A percentile compares a stretch with the other conserved stretches of the same genome.
phyloP scores from a whole-genome alignment of 176 grass and related monocot genomes.

The Aegilops bicornis region DNA sequence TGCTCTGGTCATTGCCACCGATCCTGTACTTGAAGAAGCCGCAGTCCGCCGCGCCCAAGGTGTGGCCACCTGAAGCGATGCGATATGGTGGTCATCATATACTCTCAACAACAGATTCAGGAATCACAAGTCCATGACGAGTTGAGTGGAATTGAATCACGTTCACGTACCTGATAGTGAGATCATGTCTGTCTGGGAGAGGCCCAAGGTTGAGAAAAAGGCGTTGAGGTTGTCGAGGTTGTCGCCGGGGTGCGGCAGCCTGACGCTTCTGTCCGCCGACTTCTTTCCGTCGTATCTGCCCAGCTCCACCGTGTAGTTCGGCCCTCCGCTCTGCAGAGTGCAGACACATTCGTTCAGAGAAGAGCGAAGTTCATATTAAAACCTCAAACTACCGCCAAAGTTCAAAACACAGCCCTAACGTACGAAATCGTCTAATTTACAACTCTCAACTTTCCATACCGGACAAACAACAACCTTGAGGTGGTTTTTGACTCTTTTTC shows the following conservation, averaged over 20 bases:
- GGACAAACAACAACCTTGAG: too few species aligned
- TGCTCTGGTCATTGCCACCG: conserved; percentile 1
- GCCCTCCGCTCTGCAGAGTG: conserved; percentile 54
- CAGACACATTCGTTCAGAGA: too few species aligned
- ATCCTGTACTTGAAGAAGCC: conserved; percentile 42
- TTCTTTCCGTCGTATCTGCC: conserved; percentile 59
- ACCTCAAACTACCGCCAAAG: too few species aligned
- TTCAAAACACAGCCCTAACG: too few species aligned
- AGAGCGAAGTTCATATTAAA: too few species aligned
- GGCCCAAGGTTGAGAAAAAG: conserved; percentile 51
- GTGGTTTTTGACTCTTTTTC: too few species aligned
- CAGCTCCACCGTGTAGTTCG: conserved; percentile 60
- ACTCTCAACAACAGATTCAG: too few species aligned
- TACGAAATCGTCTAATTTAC: too few species aligned
- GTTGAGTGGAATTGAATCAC: neutral
- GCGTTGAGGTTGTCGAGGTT: conserved; percentile 52
- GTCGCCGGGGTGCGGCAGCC: conserved; percentile 46
- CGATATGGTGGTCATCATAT: too few species aligned
- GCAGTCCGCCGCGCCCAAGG: conserved; percentile 37
- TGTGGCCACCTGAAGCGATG: conserved; percentile 24
- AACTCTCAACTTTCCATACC: too few species aligned
- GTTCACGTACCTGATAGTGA: conserved; percentile 51
- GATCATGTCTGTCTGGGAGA: conserved; percentile 65
- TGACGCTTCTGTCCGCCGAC: conserved; percentile 38
- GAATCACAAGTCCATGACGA: neutral